phyloP scores from a whole-genome alignment of 2,329 filamentous ascomycete species.

The Kalmusia sp. region DNA sequence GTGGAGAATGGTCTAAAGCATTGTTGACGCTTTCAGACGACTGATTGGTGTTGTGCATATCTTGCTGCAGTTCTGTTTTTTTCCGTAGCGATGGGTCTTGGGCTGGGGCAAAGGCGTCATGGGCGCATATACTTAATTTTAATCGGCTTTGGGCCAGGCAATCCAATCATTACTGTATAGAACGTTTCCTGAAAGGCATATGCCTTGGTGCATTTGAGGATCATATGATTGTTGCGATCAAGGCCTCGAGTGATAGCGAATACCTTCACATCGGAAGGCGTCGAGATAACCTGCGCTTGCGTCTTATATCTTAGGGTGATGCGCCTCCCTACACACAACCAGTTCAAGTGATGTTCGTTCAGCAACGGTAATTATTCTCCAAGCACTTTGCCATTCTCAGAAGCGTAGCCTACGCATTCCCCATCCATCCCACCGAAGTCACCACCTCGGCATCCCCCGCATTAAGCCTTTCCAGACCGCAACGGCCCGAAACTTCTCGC shows the following conservation, averaged over 20 bases:
- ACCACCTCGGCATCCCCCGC: not conserved
- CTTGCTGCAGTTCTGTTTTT: not conserved
- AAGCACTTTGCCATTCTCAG: not conserved
- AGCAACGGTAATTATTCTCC: too few relatives aligned
- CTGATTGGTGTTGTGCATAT: constrained; percentile 6
- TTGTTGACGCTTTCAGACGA: constrained; percentile 29
- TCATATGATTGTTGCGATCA: too few relatives aligned
- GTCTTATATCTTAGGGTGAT: too few relatives aligned
- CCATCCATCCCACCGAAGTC: not conserved
- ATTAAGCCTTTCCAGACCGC: not conserved
- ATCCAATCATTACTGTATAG: not conserved
- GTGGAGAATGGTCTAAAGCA: constrained; percentile 39
- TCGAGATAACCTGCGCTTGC: too few relatives aligned
- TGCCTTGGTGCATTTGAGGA: too few relatives aligned
- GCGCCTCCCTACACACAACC: too few relatives aligned
- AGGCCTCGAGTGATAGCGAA: too few relatives aligned
- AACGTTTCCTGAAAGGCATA: too few relatives aligned
- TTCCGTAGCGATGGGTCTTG: not conserved
- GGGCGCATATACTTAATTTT: not conserved
- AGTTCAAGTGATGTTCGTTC: too few relatives aligned
- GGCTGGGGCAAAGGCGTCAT: not conserved
- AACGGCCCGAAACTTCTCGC: not conserved
- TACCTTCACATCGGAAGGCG: too few relatives aligned
- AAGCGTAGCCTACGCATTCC: not conserved
- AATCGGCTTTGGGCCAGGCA: not conserved